phyloP scores from a whole-genome alignment of 1,284 basidiomycete genomes.

The Golubevia pallescens region DNA sequence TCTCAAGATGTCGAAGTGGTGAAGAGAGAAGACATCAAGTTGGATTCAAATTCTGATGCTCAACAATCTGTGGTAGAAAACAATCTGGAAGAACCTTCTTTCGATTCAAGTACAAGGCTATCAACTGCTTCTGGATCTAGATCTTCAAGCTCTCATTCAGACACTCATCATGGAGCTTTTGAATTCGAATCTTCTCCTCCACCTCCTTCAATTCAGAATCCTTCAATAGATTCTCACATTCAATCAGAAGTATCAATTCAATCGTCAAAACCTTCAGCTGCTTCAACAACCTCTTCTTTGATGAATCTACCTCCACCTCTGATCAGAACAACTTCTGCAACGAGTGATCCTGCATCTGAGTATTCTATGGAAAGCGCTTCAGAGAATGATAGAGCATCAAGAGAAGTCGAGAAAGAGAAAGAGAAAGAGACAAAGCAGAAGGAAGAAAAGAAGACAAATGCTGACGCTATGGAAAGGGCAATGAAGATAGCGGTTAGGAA shows the following conservation, averaged over 20 bases:
- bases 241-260: background rate
- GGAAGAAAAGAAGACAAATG: background rate
- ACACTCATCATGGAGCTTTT: too few relatives aligned
- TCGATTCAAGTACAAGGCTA: background rate
- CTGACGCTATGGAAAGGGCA: background rate
- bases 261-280: background rate
- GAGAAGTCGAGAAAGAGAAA: background rate
- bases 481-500: background rate
- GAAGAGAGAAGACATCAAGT: background rate
- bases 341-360: background rate
- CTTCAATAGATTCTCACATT: background rate
- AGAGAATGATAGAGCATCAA: background rate
- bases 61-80: background rate
- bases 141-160: background rate
- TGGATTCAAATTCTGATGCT: background rate
- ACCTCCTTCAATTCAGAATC: background rate
- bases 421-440: background rate
- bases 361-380: background rate
- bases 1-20: background rate
- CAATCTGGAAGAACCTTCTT: conserved; percentile 1
- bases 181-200: too few relatives aligned
- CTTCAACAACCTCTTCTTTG: background rate
- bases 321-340: background rate
- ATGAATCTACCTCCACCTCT: background rate
- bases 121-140: background rate